phyloP scores from a whole-genome alignment of 2,329 filamentous ascomycete genomes.

The Penicillium rolfsii region DNA sequence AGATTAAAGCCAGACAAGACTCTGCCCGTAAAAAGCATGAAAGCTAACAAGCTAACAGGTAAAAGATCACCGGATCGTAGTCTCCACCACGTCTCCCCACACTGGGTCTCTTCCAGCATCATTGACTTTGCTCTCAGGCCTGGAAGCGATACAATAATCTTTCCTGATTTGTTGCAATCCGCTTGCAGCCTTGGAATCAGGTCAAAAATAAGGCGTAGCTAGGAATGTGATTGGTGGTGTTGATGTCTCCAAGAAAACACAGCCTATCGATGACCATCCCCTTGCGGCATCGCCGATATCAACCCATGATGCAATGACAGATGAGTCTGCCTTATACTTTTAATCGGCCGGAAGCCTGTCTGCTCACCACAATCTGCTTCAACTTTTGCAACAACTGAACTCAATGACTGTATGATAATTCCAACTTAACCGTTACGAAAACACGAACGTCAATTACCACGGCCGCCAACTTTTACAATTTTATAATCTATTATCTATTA shows the following conservation, averaged over 20 bases:
- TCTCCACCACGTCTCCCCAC: slow-evolving; percentile 13
- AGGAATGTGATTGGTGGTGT: slow-evolving; percentile 3
- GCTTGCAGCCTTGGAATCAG: slow-evolving; percentile 16
- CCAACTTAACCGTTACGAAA: slow-evolving; percentile 12
- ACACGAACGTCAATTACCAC: slow-evolving; percentile 1
- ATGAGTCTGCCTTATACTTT: slow-evolving; percentile 9
- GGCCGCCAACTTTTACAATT: not conserved
- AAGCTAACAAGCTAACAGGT: slow-evolving; percentile 6
- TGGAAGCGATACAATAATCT: slow-evolving; percentile 11
- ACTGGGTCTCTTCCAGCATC: slow-evolving; percentile 18
- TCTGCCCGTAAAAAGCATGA: slow-evolving; percentile 10
- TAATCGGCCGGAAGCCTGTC: slow-evolving; percentile 16
- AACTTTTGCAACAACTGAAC: slow-evolving; percentile 16
- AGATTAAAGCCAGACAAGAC: not conserved
- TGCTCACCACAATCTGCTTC: not conserved
- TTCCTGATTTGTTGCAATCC: slow-evolving; percentile 12
- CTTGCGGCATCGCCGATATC: slow-evolving; percentile 13
- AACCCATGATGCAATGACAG: slow-evolving; percentile 29
- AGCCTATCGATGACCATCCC: slow-evolving; percentile 6
- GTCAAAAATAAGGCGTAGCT: slow-evolving; percentile 8
- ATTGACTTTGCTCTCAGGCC: slow-evolving; percentile 20
- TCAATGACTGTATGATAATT: slow-evolving; percentile 26
- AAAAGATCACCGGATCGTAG: slow-evolving; percentile 15
- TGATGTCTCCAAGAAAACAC: slow-evolving; percentile 1
- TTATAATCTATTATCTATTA: not conserved